phyloP scores from a whole-genome alignment of 2,329 filamentous ascomycete species.

The Beauveria rudraprayagi region DNA sequence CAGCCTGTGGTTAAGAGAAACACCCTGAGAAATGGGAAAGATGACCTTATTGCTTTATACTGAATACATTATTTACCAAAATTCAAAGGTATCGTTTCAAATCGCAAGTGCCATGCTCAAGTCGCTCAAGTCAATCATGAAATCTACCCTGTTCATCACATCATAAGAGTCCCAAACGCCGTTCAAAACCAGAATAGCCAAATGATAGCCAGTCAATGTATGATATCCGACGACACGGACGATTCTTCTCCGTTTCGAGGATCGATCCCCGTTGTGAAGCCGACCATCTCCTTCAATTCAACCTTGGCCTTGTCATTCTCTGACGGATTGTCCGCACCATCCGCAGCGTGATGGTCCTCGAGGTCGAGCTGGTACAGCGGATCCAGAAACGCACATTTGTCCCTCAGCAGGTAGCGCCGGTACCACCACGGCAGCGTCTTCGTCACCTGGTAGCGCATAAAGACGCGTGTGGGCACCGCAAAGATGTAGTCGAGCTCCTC shows the following conservation, averaged over 20 bases:
- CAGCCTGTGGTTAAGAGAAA: too few relatives aligned
- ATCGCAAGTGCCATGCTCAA: slow-evolving; percentile 1
- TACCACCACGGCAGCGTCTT: slow-evolving; percentile 54
- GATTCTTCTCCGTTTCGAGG: slow-evolving; percentile 2
- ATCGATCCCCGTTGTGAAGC: slow-evolving; percentile 16
- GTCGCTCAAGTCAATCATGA: neutral
- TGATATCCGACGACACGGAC: neutral
- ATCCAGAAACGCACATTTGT: slow-evolving; percentile 32
- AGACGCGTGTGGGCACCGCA: slow-evolving; percentile 49
- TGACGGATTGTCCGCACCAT: slow-evolving; percentile 23
- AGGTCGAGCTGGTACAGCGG: slow-evolving; percentile 36
- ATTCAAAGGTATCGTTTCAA: neutral
- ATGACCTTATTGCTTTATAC: too few relatives aligned
- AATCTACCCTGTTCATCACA: neutral
- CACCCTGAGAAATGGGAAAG: too few relatives aligned
- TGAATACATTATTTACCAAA: slow-evolving; percentile 1
- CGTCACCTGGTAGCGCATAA: slow-evolving; percentile 48
- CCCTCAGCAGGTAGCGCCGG: slow-evolving; percentile 47
- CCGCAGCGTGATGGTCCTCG: slow-evolving; percentile 22
- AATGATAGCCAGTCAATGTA: neutral
- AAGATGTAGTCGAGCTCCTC: slow-evolving; percentile 53
- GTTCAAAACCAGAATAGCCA: neutral
- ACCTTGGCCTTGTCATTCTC: slow-evolving; percentile 32
- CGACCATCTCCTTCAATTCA: slow-evolving; percentile 30
- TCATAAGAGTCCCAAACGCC: neutral